phyloP scores from a whole-genome alignment of 2,329 filamentous ascomycete genomes.

The Aureobasidium sp. region DNA sequence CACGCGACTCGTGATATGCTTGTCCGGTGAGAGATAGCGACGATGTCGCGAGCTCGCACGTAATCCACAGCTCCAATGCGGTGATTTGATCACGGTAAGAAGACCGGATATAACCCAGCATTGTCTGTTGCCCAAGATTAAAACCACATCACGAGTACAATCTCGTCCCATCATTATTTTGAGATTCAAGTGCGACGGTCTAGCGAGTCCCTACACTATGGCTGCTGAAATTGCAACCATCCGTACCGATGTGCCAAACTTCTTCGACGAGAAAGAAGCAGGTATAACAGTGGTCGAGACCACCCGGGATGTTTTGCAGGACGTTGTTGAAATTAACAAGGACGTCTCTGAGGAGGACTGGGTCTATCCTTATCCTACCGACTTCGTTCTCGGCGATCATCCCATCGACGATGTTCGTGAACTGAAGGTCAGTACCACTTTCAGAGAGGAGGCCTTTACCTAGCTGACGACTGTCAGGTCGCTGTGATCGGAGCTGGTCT shows the following conservation, averaged over 20 bases:
- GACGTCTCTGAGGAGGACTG: constrained; percentile 11
- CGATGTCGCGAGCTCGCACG: constrained; percentile 6
- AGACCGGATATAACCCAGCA: background rate
- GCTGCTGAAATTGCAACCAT: background rate
- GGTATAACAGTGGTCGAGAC: background rate
- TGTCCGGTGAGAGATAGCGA: background rate
- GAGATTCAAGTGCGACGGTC: too few relatives aligned
- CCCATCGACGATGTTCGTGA: constrained; percentile 21
- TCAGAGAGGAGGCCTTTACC: too few relatives aligned
- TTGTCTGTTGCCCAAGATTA: background rate
- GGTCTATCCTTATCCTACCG: constrained; percentile 21
- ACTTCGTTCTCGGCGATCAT: constrained; percentile 23
- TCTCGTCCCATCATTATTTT: background rate
- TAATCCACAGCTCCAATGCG: background rate
- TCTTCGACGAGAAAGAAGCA: background rate
- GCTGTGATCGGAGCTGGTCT: constrained; percentile 58
- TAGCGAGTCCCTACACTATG: background rate
- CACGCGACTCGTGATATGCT: background rate
- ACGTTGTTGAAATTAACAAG: background rate
- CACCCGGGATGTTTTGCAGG: too few relatives aligned
- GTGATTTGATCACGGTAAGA: background rate
- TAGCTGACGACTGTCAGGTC: too few relatives aligned
- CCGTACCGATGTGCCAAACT: background rate
- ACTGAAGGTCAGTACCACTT: constrained; percentile 29
- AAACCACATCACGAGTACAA: background rate